A percentile compares a stretch with the other conserved stretches of the same genome.
Conservation (phyloP, 2,329 filamentous ascomycete species). For the Pseudogymnoascus pannorum region DNA sequence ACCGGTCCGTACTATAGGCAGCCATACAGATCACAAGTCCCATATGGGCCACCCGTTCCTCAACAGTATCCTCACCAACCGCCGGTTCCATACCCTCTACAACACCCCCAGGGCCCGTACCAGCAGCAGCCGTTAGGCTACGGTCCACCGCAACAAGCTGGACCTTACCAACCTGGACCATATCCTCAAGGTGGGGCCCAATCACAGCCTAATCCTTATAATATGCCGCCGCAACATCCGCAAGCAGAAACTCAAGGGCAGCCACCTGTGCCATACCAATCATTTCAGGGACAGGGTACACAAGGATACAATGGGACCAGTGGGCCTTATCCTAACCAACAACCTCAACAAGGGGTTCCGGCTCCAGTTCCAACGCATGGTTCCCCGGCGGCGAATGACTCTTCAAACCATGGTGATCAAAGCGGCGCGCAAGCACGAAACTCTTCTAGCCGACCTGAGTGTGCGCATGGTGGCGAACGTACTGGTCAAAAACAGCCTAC, state of each 20-base stretch:
- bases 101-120: conserved; percentile 14
- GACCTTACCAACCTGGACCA: background rate
- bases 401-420: background rate
- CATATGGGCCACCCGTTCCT: conserved; percentile 16
- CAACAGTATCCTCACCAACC: conserved; percentile 17
- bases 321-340: background rate
- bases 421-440: background rate
- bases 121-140: conserved; percentile 15
- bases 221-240: conserved; percentile 9
- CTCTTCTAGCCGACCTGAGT: background rate
- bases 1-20: conserved; percentile 11
- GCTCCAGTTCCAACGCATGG: background rate
- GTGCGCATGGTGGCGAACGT: background rate
- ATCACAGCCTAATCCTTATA: conserved; percentile 7
- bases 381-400: background rate
- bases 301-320: background rate
- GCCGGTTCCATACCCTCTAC: conserved; percentile 18
- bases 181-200: conserved; percentile 8
- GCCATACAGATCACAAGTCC: conserved; percentile 14
- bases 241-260: conserved; percentile 10
- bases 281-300: background rate
- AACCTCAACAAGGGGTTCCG: background rate
- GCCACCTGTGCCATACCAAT: conserved; percentile 8
- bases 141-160: conserved; percentile 12
- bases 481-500: background rate